Evolutionary conservation across 805 yeast genomes (phyloP), one percentile per base, ranked within the genome.

Genomic region (Jamesozyma gamospora): DNA sequence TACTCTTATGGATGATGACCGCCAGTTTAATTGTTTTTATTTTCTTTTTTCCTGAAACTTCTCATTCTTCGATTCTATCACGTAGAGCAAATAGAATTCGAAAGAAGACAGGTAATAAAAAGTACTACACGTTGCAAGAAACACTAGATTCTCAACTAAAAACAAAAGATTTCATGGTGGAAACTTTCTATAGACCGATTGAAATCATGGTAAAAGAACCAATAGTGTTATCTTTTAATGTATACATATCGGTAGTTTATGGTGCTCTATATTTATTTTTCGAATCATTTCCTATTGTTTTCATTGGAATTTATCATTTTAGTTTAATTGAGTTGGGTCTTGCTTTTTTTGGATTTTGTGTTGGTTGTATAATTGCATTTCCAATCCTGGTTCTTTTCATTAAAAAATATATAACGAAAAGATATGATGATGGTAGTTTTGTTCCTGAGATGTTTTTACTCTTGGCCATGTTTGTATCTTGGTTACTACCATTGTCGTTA

Each of bases 251-350:
- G 0, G 48, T 76, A 37, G 62, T 68, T 5, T 77, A 77, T 53
- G 72, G 79, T 24, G 55, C 70, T 24, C 47, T 73, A 44, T 78
- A 74, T 53, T 53, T 75, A 17, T 77, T 73, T 64, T 74, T 77
- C 48, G 82, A 78, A 55, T 76, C 75, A 4, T 74, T 74, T 58
- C 83, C 84, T 9, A 61, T 76, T 28, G 75, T 73, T 2, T 78
- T 70, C 44, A 40, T 44, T 6, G 70, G 65, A 2, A 50, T 64
- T 17, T 64, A 73, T 45, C 51, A 63, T 26, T 77, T 77, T 55
- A 66, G 72, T 4, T 49, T 65, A 18, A 64, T 74, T 26, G 74
- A 70, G 38, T 44, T 55, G 24, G 77, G 80, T 15, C 56, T 65
- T 3, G 56, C 78, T 1, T 78, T 65, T 55, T 34, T 72, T 31